phyloP scores from a whole-genome alignment of 345 rosid genomes.

The Eucalyptus cladocalyx region DNA sequence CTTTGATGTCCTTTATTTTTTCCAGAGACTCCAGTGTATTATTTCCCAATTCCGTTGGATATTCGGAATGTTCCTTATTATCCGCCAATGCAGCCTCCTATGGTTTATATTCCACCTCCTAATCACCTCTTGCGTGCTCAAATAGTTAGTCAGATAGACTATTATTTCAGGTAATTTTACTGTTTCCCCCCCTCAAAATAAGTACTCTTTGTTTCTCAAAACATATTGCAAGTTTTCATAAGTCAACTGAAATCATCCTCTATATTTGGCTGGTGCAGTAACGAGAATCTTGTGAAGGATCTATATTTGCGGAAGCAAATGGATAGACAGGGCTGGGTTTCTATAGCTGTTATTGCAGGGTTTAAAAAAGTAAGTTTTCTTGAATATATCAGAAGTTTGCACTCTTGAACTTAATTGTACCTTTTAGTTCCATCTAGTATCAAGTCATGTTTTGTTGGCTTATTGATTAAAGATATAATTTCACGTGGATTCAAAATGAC shows the following conservation, averaged over 20 bases:
- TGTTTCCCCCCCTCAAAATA: not conserved
- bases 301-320: conserved; percentile 62
- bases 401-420: not conserved
- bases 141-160: conserved; percentile 7
- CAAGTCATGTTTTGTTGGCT: not conserved
- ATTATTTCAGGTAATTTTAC: conserved; percentile 32
- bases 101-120: not conserved
- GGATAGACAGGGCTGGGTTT: conserved; percentile 92
- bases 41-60: conserved; percentile 18
- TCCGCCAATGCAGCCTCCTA: not conserved
- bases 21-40: conserved; percentile 46
- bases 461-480: not conserved
- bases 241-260: conserved; percentile 1
- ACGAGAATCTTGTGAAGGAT: conserved; percentile 70
- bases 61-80: not conserved
- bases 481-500: not conserved
- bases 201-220: not conserved
- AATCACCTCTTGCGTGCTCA: not conserved
- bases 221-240: not conserved
- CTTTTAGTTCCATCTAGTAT: not conserved
- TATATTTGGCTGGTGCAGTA: conserved; percentile 39
- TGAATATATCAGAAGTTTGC: not conserved
- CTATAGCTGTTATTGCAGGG: conserved; percentile 53
- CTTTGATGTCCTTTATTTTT: conserved; percentile 5
- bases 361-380: conserved; percentile 62